Conservation (phyloP, 2,329 filamentous ascomycete species). For the Raffaelea ambrosiae region DNA sequence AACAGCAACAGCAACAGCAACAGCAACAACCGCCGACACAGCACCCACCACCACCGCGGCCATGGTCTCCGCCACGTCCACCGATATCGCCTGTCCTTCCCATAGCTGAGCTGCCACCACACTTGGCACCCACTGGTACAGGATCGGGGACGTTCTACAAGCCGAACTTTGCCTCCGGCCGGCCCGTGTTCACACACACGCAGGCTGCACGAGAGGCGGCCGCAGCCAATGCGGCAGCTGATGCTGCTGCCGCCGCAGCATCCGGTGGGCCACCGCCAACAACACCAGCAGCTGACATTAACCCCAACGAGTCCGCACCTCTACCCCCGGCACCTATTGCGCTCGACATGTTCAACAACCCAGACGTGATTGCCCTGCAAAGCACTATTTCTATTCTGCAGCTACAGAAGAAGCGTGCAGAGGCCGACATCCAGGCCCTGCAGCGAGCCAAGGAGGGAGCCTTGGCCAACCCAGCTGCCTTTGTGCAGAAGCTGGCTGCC, state of each 20-base stretch:
- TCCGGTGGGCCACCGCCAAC: background rate
- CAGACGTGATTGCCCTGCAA: slow-evolving; percentile 79
- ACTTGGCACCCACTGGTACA: slow-evolving; percentile 25
- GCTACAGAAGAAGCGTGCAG: slow-evolving; percentile 71
- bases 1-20: background rate
- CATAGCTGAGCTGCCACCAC: slow-evolving; percentile 18
- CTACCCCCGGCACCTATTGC: slow-evolving; percentile 41
- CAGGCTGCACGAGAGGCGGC: slow-evolving; percentile 8
- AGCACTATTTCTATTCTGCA: slow-evolving; percentile 82
- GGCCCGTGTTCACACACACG: slow-evolving; percentile 10
- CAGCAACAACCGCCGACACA: slow-evolving; percentile 6
- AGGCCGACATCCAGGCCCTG: slow-evolving; percentile 64
- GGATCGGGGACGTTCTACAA: slow-evolving; percentile 13
- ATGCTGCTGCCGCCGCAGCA: background rate
- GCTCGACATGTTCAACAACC: slow-evolving; percentile 57
- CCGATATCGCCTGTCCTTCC: slow-evolving; percentile 49
- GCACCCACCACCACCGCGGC: slow-evolving; percentile 16
- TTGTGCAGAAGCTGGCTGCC: slow-evolving; percentile 56
- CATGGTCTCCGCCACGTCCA: slow-evolving; percentile 38
- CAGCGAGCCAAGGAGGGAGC: slow-evolving; percentile 63
- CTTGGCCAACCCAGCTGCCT: slow-evolving; percentile 60
- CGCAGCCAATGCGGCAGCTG: background rate
- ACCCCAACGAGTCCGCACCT: slow-evolving; percentile 2
- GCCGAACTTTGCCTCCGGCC: slow-evolving; percentile 11
- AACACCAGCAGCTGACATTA: background rate